phyloP scores from a whole-genome alignment of 139 green algal genomes.

The Coelastrella sp. region DNA sequence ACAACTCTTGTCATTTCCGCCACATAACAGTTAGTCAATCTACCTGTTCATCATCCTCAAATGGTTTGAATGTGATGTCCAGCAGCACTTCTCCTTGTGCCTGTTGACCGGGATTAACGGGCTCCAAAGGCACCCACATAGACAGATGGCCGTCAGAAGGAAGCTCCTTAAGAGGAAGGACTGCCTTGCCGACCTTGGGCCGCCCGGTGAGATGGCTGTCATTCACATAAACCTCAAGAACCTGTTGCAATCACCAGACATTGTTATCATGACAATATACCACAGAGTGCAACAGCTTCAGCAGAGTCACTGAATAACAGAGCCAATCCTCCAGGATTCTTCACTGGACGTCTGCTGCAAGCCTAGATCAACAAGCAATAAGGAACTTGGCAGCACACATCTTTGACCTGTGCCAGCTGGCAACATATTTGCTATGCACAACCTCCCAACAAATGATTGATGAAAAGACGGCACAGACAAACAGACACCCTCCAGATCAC shows the following conservation, averaged over 20 bases:
- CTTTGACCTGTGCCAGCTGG: no score
- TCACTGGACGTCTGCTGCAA: no score
- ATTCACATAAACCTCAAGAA: slow-evolving; percentile 84
- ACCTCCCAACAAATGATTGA: neutral
- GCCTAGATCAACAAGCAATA: no score
- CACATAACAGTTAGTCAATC: neutral
- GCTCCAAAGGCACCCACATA: slow-evolving; percentile 81
- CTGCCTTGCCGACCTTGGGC: slow-evolving; percentile 77
- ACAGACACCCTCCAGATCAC: neutral
- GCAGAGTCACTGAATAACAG: neutral
- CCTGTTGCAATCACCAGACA: slow-evolving; percentile 61
- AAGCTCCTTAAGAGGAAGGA: slow-evolving; percentile 66
- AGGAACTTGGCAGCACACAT: no score
- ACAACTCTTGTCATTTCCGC: no score
- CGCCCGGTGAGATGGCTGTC: slow-evolving; percentile 88
- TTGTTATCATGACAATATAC: no score
- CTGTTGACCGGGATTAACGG: slow-evolving; percentile 38
- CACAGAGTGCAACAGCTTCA: neutral
- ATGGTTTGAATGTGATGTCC: slow-evolving; percentile 83
- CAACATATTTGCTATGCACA: no score
- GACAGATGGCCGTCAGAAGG: slow-evolving; percentile 62
- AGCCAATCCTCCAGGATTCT: no score
- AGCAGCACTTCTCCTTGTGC: slow-evolving; percentile 77
- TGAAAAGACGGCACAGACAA: neutral
- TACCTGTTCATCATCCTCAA: slow-evolving; percentile 82